These are phyloP conservation scores for Arthroderma sp. DNA, from an alignment of 2,329 filamentous ascomycete genomes.

Conservation along the genomic window DNA sequence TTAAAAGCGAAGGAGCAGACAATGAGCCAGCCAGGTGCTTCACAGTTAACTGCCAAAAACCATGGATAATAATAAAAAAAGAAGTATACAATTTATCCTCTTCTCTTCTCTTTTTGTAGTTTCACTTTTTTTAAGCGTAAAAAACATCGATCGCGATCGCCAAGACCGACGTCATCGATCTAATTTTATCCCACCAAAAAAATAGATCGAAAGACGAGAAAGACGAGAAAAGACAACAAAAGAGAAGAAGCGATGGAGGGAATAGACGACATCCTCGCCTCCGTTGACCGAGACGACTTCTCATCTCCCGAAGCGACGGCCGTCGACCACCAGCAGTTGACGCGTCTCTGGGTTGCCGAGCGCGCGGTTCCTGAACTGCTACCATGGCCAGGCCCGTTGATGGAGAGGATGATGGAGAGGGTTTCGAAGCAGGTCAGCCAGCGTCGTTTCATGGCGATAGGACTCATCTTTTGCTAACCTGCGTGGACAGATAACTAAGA, in stretches of 20 bases:
- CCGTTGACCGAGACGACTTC: constrained; percentile 49
- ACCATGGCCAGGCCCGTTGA: constrained; percentile 60
- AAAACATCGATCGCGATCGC: neutral
- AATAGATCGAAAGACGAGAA: neutral
- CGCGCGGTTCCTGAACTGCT: constrained; percentile 81
- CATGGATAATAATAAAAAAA: neutral
- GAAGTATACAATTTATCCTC: neutral
- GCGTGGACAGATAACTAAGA: constrained; percentile 45
- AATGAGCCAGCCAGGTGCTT: neutral
- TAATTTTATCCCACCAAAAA: neutral
- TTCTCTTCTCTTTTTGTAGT: neutral
- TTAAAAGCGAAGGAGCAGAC: neutral
- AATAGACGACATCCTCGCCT: constrained; percentile 67
- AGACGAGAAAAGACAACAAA: neutral
- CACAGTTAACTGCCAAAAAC: neutral
- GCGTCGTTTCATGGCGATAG: neutral
- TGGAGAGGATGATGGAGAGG: constrained; percentile 67
- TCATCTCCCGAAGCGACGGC: constrained; percentile 27
- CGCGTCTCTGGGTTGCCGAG: constrained; percentile 87
- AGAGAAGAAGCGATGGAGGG: constrained; percentile 35
- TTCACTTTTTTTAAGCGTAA: neutral
- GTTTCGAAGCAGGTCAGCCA: constrained; percentile 48
- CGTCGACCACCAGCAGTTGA: constrained; percentile 73
- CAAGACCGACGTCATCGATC: constrained; percentile 1
- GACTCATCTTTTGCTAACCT: neutral